Base-by-base conservation (phyloP, 495 filamentous ascomycete genomes). In the Neurospora terricola region DNA sequence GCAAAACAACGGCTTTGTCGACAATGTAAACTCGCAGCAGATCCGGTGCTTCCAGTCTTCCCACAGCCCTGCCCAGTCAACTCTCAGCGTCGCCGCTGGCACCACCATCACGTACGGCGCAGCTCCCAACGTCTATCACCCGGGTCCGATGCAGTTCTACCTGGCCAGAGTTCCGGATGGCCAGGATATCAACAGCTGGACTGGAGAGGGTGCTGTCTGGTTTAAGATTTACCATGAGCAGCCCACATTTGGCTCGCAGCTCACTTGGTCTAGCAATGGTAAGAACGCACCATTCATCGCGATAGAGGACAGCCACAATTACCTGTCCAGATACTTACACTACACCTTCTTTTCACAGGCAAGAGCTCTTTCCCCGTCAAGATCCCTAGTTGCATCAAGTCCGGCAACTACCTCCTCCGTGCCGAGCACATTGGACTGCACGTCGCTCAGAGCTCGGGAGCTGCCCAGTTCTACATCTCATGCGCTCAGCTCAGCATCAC, bases 361-460 rank as follows among this genome's bases (percentile, higher is more conserved):
- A 82, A 84, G 73, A 43, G 72, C 30, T 73, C 80, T 30, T 79
- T 81, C 73, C 18, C 72, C 14, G 77, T 78, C 40, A 84, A 77
- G 70, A 85, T 88, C 71, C 87, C 87, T 0, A 74, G 75, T 10
- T 83, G 82, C 73, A 83, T 88, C 70, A 80, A 82, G 3, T 73
- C 84, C 0, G 88, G 88, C 39, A 80, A 86, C 73, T 90, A 90
- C 72, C 86, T 91, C 21, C 78, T 90, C 40, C 85, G 88, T 36
- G 86, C 85, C 18, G 89, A 90, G 80, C 87, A 89, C 72, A 85
- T 90, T 70, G 88, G 80, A 16, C 80, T 88, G 12, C 86, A 89
- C 75, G 73, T 72, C 30, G 88, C 87, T 10, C 73, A 73, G 42
- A 75, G 76, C 9, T 72, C 76, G 5, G 83, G 83, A 1, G 86